A percentile compares a stretch with the other conserved stretches of the same genome.
These are phyloP conservation scores for Hypoxylon sp. DNA, from an alignment of 2,329 filamentous ascomycete species.

Conservation along the genomic window DNA sequence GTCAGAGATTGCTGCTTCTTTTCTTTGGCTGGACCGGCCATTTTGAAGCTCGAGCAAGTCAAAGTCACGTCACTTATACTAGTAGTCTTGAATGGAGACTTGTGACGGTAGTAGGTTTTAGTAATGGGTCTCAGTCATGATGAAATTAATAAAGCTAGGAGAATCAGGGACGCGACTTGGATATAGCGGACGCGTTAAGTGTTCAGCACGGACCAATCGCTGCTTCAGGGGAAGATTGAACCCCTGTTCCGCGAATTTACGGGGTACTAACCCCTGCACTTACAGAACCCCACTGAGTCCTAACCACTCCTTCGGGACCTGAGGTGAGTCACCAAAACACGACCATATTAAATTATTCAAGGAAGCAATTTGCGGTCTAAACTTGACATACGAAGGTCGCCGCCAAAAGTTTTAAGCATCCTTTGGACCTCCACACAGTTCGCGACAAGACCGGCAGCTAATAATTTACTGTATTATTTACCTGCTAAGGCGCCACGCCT, in stretches of 20 bases:
- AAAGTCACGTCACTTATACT: not conserved
- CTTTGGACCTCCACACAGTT: no score
- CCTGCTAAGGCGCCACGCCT: no score
- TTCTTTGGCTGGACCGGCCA: constrained; percentile 53
- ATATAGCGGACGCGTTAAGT: constrained; percentile 34
- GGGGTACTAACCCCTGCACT: constrained; percentile 10
- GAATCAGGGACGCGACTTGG: constrained; percentile 32
- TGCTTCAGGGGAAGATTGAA: constrained; percentile 13
- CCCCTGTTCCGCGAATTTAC: constrained; percentile 1
- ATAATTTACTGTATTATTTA: no score
- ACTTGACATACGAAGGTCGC: no score
- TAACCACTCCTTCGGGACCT: no score
- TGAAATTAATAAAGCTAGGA: no score
- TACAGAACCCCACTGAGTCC: not conserved
- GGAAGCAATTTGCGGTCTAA: no score
- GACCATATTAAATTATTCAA: no score
- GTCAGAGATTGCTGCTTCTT: constrained; percentile 86
- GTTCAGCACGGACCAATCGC: constrained; percentile 29
- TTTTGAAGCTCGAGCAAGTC: constrained; percentile 35
- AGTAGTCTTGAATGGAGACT: constrained; percentile 7
- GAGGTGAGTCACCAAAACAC: no score
- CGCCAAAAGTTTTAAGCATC: no score
- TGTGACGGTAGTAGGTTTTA: constrained; percentile 2
- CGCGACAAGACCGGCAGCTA: no score
- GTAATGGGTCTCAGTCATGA: constrained; percentile 6